These are phyloP conservation scores for Trichoderma gracile DNA, from an alignment of 2,329 filamentous ascomycete species.

Conservation along the genomic window DNA sequence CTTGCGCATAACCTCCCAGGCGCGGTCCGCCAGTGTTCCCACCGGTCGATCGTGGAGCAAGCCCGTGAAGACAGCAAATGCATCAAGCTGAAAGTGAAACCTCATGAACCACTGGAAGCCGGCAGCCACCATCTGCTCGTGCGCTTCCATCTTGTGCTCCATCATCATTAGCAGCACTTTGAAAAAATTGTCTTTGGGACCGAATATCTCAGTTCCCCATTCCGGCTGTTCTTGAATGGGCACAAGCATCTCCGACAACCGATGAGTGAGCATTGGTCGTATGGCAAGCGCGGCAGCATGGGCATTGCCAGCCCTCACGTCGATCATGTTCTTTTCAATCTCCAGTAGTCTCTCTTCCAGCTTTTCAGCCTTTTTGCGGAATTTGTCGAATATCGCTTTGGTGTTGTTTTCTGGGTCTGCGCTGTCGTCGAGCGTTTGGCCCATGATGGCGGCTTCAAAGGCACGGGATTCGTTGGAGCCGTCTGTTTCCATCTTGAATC, in stretches of 20 bases:
- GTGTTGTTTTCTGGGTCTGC: conserved; percentile 30
- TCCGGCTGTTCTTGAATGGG: conserved; percentile 51
- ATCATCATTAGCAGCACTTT: conserved; percentile 52
- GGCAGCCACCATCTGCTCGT: conserved; percentile 44
- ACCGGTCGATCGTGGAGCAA: conserved; percentile 53
- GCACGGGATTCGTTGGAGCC: conserved; percentile 45
- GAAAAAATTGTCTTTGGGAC: conserved; percentile 56
- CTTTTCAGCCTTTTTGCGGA: conserved; percentile 44
- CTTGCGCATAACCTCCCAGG: conserved; percentile 51
- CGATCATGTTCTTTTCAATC: conserved; percentile 52
- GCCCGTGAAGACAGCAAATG: conserved; percentile 57
- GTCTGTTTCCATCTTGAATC: conserved; percentile 50
- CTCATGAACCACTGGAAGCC: conserved; percentile 59
- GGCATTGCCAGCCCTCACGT: conserved; percentile 53
- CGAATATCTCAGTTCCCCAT: conserved; percentile 52
- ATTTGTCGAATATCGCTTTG: conserved; percentile 41
- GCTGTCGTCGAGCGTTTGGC: conserved; percentile 41
- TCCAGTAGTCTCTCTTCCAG: conserved; percentile 47
- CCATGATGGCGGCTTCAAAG: conserved; percentile 53
- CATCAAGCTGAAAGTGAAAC: conserved; percentile 56
- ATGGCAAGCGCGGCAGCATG: conserved; percentile 54
- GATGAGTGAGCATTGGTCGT: conserved; percentile 50
- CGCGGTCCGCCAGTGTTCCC: conserved; percentile 54
- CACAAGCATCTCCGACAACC: conserved; percentile 50
- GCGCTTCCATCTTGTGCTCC: conserved; percentile 50